Conservation (phyloP, 2,329 filamentous ascomycete genomes). For the Achaetomium macrosporum region DNA sequence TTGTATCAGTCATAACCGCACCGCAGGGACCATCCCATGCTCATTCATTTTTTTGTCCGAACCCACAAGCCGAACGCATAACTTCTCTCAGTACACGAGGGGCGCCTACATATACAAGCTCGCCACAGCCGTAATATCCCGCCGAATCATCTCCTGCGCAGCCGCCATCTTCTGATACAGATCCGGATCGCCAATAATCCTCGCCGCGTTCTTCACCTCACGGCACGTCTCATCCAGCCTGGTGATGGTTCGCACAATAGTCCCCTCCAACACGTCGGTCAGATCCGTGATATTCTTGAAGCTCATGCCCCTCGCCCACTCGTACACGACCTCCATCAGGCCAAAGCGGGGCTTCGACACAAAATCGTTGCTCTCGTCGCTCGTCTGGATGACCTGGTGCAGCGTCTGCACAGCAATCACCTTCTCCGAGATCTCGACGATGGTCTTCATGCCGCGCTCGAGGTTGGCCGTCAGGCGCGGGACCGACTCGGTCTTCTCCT, state of each 20-base stretch:
- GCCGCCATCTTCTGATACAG: constrained; percentile 95
- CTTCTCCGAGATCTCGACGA: constrained; percentile 85
- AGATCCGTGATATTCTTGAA: constrained; percentile 97
- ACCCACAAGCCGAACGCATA: no score
- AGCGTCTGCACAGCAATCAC: constrained; percentile 85
- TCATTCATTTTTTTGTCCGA: no score
- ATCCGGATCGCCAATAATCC: constrained; percentile 89
- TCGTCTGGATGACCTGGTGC: constrained; percentile 85
- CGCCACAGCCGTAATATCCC: constrained; percentile 87
- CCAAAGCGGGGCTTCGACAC: constrained; percentile 82
- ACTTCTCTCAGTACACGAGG: no score
- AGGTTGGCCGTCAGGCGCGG: constrained; percentile 78
- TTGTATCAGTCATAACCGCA: no score
- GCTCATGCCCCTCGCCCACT: constrained; percentile 96
- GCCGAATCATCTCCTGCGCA: constrained; percentile 95
- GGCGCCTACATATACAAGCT: constrained; percentile 87
- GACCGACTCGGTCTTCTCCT: constrained; percentile 83
- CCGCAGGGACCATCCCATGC: no score
- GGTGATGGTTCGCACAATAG: constrained; percentile 92
- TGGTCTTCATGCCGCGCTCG: constrained; percentile 75
- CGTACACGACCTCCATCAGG: constrained; percentile 94
- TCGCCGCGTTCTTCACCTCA: constrained; percentile 94
- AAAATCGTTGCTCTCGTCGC: constrained; percentile 90
- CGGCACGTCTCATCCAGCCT: constrained; percentile 91
- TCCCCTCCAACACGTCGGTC: constrained; percentile 94